Evolutionary conservation across 306 rosid genomes (phyloP).

Genomic region (Ormosia emarginata): DNA sequence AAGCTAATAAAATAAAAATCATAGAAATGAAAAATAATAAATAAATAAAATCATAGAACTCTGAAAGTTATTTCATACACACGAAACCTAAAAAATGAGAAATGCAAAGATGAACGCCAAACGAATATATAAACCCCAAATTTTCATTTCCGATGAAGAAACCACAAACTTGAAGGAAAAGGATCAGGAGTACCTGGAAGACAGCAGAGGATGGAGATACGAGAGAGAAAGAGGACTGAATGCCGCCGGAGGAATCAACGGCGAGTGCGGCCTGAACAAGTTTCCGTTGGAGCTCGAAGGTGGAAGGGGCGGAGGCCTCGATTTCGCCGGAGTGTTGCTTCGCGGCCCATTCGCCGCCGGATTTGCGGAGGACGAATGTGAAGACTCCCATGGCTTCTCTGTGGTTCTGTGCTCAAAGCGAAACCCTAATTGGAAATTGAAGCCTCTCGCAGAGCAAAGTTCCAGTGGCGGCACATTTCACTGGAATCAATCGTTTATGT

Average conservation of each 20-base stretch:
- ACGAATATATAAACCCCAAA: background rate
- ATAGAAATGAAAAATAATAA: background rate
- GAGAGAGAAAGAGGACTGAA: slow-evolving; percentile 74
- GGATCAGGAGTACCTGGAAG: slow-evolving; percentile 53
- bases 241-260: slow-evolving; percentile 65
- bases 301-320: slow-evolving; percentile 60
- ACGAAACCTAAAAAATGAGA: background rate
- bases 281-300: slow-evolving; percentile 71
- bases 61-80: background rate
- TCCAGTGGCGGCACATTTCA: background rate
- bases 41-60: background rate
- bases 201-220: slow-evolving; percentile 66
- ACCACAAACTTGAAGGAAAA: background rate
- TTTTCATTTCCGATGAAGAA: background rate
- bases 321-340: slow-evolving; percentile 71
- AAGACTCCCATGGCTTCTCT: slow-evolving; percentile 69
- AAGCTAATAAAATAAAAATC: background rate
- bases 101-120: background rate
- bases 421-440: slow-evolving; percentile 19
- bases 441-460: background rate
- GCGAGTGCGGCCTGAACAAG: slow-evolving; percentile 68
- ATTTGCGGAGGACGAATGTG: slow-evolving; percentile 61
- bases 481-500: slow-evolving; percentile 11
- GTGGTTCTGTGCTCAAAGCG: background rate
- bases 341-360: slow-evolving; percentile 70